Evolutionary conservation across 176 grass and related monocot genomes (phyloP), one percentile per base, ranked within the genome.

Genomic region (Triticum dicoccoides): DNA sequence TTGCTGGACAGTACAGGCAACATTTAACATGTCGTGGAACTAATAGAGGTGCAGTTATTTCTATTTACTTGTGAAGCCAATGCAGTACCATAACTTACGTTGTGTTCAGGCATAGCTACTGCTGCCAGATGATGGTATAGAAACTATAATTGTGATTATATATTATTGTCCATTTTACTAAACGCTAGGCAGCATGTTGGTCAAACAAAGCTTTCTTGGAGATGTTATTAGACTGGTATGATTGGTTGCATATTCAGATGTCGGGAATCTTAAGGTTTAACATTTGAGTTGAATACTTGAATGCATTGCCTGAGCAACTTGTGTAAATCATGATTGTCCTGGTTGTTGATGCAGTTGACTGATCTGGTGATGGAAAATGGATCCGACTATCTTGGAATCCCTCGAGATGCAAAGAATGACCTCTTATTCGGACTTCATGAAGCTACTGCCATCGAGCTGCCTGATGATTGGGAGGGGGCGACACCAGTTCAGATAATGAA

Each of bases 401-500:
- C 92, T 24, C 49, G 79, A 15, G 91, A 93, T 32, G 85, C 83
- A 18, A 96, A 96, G 89, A 89, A 80, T 33, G 87, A 99, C 32
- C 88, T 94, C 61, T 88, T 99, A 25, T 61, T 99, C 10, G 95
- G 87, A 86, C 89, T 99, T 64, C 87, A 91, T 8, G 94, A 93
- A 49, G 89, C 84, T 87, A 90, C 89, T 3, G 90, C 61, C 8
- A 85, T 92, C 2, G 94, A 96, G 81, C 72, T 90, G 33, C 90
- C 90, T 1, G 94, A 99, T 47, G 94, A 96, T 83, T 99, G 90
- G 94, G 97, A 96, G 17, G 97, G 97, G 3, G 85, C 94, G 14
- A 83, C 86, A 10, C 94, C 97, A 1, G 64, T 94, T n/a, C 92
- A 99, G 89, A 90, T 99, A 89, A 89, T 99, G 97, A 92, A 87